These are phyloP conservation scores for Epichloe aotearoae DNA, from an alignment of 2,329 filamentous ascomycete species.

Conservation along the genomic window DNA sequence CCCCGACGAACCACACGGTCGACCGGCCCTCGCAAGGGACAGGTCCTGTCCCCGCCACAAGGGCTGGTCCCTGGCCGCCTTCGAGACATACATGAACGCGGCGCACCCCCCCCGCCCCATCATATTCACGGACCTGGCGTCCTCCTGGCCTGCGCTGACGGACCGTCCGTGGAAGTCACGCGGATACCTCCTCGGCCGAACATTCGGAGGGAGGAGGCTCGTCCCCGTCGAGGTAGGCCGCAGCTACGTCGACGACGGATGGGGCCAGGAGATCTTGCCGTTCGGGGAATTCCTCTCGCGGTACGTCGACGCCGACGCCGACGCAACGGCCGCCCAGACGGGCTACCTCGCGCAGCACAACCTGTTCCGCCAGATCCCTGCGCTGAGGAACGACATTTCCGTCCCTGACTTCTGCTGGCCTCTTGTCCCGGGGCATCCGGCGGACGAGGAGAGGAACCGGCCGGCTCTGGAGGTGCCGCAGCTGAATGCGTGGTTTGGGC, in stretches of 20 bases:
- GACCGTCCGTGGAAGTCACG: conserved; percentile 58
- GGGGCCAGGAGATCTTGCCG: conserved; percentile 69
- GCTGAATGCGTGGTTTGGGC: conserved; percentile 89
- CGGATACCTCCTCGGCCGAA: conserved; percentile 59
- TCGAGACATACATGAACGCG: conserved; percentile 45
- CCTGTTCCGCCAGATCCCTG: conserved; percentile 70
- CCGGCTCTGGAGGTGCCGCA: conserved; percentile 44
- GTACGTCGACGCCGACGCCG: conserved; percentile 33
- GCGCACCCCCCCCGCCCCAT: conserved; percentile 40
- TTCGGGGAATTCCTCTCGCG: conserved; percentile 57
- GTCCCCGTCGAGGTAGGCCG: conserved; percentile 79
- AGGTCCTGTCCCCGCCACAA: conserved; percentile 16
- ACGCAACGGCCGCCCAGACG: conserved; percentile 17
- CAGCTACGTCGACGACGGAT: conserved; percentile 75
- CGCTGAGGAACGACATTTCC: conserved; percentile 59
- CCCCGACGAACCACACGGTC: conserved; percentile 15
- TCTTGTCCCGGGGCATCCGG: conserved; percentile 43
- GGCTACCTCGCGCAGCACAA: conserved; percentile 91
- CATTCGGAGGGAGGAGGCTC: conserved; percentile 62
- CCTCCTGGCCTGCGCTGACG: conserved; percentile 63
- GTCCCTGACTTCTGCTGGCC: conserved; percentile 80
- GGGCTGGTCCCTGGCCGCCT: conserved; percentile 40
- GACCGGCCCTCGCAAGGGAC: conserved; percentile 13
- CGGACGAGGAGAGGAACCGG: conserved; percentile 22
- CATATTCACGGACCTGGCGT: conserved; percentile 52